A percentile compares a stretch with the other conserved stretches of the same genome.
These are phyloP conservation scores for Chaetomiaceae sp. DNA, from an alignment of 2,329 filamentous ascomycete species.

Conservation along the genomic window DNA sequence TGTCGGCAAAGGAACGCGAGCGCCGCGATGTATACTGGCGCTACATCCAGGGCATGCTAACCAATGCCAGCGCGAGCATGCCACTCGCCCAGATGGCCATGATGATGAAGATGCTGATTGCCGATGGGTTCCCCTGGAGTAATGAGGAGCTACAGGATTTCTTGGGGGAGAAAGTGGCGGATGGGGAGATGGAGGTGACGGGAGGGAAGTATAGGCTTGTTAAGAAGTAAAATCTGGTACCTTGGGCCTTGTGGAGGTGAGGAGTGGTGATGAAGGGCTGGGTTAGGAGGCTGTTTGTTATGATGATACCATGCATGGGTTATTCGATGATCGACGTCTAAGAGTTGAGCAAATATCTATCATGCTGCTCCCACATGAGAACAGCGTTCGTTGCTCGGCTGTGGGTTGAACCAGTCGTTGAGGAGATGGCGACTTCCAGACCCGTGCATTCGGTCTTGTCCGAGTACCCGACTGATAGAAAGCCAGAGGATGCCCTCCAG, in stretches of 20 bases:
- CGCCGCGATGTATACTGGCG: constrained; percentile 71
- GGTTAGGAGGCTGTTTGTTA: too few species aligned
- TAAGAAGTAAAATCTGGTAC: constrained; percentile 45
- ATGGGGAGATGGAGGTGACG: constrained; percentile 63
- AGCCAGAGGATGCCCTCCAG: too few species aligned
- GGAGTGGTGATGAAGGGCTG: not conserved
- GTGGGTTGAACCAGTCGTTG: too few species aligned
- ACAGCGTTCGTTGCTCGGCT: too few species aligned
- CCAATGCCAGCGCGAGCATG: constrained; percentile 79
- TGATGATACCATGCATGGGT: too few species aligned
- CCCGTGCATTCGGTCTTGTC: too few species aligned
- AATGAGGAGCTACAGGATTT: constrained; percentile 84
- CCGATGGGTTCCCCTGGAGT: constrained; percentile 83
- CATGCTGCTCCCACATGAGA: too few species aligned
- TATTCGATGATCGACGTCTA: too few species aligned
- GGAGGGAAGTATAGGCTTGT: constrained; percentile 67
- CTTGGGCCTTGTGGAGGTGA: not conserved
- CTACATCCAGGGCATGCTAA: constrained; percentile 93
- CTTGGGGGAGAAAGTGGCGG: constrained; percentile 70
- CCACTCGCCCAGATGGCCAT: constrained; percentile 75
- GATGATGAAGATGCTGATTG: constrained; percentile 92
- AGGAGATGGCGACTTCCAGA: too few species aligned
- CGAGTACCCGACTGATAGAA: too few species aligned
- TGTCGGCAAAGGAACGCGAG: constrained; percentile 62
- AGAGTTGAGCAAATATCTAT: too few species aligned